These are phyloP conservation scores for Hevea brasiliensis DNA, from an alignment of 345 rosid species.

Conservation along the genomic window DNA sequence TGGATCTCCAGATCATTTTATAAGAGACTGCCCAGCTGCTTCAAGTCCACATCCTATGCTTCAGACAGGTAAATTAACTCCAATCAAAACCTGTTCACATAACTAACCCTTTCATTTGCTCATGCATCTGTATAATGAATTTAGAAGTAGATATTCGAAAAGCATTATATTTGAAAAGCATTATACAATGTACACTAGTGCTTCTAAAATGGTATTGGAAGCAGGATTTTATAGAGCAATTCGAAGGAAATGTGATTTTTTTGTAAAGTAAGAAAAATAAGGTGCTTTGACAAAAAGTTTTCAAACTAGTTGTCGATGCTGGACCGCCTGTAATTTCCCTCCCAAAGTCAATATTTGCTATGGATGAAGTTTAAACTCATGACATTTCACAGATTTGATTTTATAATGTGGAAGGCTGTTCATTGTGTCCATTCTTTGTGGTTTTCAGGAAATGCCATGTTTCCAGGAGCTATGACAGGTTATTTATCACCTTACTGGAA, in stretches of 20 bases:
- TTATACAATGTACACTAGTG: no score
- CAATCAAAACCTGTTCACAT: background rate
- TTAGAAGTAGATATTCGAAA: background rate
- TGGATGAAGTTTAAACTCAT: background rate
- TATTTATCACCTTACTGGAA: constrained; percentile 37
- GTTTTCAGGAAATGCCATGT: constrained; percentile 34
- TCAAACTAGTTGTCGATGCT: background rate
- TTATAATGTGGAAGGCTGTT: background rate
- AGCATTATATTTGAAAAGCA: background rate
- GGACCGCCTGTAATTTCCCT: background rate
- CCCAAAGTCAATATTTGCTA: background rate
- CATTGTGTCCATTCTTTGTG: background rate
- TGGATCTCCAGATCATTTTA: constrained; percentile 52
- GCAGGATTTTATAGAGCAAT: no score
- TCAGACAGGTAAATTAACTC: constrained; percentile 34
- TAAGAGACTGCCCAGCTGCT: constrained; percentile 48
- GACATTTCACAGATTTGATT: background rate
- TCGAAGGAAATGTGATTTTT: background rate
- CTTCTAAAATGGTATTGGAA: background rate
- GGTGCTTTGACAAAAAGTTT: background rate
- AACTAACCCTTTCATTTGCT: background rate
- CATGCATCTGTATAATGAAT: background rate
- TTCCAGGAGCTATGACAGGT: constrained; percentile 33
- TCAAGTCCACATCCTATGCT: constrained; percentile 30
- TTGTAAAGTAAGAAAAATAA: background rate